Evolutionary conservation across 495 filamentous ascomycete genomes (phyloP).

Genomic region (Penicillium waksmanii): DNA sequence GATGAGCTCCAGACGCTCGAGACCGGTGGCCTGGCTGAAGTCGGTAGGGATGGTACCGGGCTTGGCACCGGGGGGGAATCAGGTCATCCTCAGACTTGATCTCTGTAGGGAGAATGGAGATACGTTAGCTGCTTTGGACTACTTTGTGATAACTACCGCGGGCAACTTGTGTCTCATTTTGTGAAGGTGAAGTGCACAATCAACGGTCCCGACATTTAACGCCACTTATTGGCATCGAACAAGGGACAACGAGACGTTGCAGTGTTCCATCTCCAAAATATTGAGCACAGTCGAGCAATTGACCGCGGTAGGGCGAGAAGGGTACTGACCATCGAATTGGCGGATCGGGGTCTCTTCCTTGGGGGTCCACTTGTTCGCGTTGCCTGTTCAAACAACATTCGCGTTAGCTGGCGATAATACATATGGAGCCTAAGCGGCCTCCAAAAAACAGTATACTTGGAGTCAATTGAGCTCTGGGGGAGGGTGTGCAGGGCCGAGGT

Average conservation of each 20-base stretch:
- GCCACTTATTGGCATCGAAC: conserved; percentile 15
- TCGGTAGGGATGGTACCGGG: conserved; percentile 89
- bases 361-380: conserved; percentile 40
- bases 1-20: conserved; percentile 97
- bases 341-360: conserved; percentile 49
- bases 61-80: conserved; percentile 75
- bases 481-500: conserved; percentile 19
- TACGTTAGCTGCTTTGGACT: conserved; percentile 4
- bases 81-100: conserved; percentile 82
- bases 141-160: background rate
- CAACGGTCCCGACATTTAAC: conserved; percentile 17
- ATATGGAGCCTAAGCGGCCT: background rate
- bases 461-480: conserved; percentile 27
- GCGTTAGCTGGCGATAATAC: conserved; percentile 32
- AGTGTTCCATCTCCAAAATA: background rate
- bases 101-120: conserved; percentile 57
- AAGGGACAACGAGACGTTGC: background rate
- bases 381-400: conserved; percentile 31
- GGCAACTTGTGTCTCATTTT: background rate
- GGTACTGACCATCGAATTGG: conserved; percentile 49
- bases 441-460: background rate
- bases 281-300: conserved; percentile 16
- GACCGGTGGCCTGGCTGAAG: conserved; percentile 90
- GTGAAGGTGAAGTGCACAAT: conserved; percentile 11
- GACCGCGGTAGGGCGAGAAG: conserved; percentile 14